phyloP scores from a whole-genome alignment of 108 stramenopile species.

The Discostella stelligeroides region DNA sequence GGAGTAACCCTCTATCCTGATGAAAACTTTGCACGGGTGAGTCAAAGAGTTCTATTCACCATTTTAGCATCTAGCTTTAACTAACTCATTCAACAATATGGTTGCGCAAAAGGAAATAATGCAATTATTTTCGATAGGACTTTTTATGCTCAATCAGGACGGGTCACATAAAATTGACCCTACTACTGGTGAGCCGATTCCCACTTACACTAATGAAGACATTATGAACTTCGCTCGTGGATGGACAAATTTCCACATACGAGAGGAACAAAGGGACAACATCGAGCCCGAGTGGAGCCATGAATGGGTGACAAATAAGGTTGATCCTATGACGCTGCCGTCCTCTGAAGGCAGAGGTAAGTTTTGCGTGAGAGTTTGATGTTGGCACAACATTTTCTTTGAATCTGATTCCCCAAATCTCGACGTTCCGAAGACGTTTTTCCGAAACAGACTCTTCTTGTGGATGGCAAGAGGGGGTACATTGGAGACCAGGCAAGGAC shows the following conservation, averaged over 20 bases:
- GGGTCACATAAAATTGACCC: slow-evolving; percentile 46
- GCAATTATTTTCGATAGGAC: slow-evolving; percentile 27
- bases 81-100: not conserved
- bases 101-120: slow-evolving; percentile 44
- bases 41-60: not conserved
- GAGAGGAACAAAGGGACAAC: slow-evolving; percentile 36
- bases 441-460: slow-evolving; percentile 19
- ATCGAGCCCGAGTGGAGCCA: slow-evolving; percentile 17
- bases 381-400: not conserved
- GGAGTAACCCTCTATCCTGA: slow-evolving; percentile 38
- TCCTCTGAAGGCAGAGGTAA: slow-evolving; percentile 30
- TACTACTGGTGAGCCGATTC: slow-evolving; percentile 21
- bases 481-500: slow-evolving; percentile 27
- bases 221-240: slow-evolving; percentile 44
- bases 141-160: slow-evolving; percentile 51
- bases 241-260: slow-evolving; percentile 31
- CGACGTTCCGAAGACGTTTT: slow-evolving; percentile 20
- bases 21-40: slow-evolving; percentile 52
- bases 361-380: not conserved
- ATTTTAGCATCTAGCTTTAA: not conserved
- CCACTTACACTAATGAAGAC: slow-evolving; percentile 51
- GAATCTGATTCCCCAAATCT: not conserved
- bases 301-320: slow-evolving; percentile 10
- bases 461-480: slow-evolving; percentile 18
- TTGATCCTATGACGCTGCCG: slow-evolving; percentile 39